phyloP scores from a whole-genome alignment of 2,329 filamentous ascomycete genomes.

The Nemania abortiva region DNA sequence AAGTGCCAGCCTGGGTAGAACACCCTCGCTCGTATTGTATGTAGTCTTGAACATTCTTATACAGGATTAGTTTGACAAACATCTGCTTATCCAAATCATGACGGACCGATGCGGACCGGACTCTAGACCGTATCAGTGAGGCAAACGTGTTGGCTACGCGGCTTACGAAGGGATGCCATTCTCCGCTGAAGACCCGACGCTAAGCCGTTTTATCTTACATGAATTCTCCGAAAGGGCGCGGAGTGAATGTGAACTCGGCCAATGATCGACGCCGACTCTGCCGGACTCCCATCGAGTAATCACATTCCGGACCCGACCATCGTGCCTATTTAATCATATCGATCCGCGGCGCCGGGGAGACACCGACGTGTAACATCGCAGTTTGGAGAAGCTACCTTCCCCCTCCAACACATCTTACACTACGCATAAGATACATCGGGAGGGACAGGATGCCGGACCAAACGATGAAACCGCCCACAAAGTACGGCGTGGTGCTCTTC shows the following conservation, averaged over 20 bases:
- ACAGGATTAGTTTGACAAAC: neutral
- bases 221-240: slow-evolving; percentile 17
- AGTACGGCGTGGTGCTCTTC: slow-evolving; percentile 59
- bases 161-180: neutral
- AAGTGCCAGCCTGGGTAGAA: neutral
- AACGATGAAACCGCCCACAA: slow-evolving; percentile 43
- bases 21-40: neutral
- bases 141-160: neutral
- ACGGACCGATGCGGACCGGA: slow-evolving; percentile 4
- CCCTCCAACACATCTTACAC: neutral
- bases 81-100: neutral
- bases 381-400: neutral
- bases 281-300: slow-evolving; percentile 14
- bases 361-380: neutral
- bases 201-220: slow-evolving; percentile 19
- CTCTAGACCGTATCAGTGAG: neutral
- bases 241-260: slow-evolving; percentile 8
- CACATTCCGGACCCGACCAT: neutral
- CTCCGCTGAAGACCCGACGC: slow-evolving; percentile 14
- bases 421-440: neutral
- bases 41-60: neutral
- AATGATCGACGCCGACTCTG: neutral
- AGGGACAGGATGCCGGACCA: slow-evolving; percentile 24
- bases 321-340: neutral
- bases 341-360: neutral